phyloP scores from a whole-genome alignment of 2,329 filamentous ascomycete genomes.

The Scytalidium sp. region DNA sequence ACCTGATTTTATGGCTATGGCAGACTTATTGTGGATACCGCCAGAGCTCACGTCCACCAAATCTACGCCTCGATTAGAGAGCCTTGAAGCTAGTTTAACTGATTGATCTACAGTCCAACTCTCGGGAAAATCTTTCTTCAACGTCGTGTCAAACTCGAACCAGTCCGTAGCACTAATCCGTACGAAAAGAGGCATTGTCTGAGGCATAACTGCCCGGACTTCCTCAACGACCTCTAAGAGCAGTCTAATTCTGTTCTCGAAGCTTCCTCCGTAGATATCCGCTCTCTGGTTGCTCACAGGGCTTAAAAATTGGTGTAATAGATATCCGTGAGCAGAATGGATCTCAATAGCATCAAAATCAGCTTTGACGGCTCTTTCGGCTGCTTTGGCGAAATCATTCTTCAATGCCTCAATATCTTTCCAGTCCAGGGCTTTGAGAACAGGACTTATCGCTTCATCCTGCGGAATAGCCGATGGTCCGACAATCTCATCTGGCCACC shows the following conservation, averaged over 20 bases:
- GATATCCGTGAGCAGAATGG: conserved; percentile 77
- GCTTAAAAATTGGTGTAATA: conserved; percentile 67
- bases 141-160: conserved; percentile 59
- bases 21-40: conserved; percentile 59
- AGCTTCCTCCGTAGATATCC: conserved; percentile 65
- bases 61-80: conserved; percentile 68
- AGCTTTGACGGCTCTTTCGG: conserved; percentile 59
- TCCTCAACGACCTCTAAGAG: conserved; percentile 64
- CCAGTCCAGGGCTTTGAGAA: conserved; percentile 64
- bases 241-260: conserved; percentile 69
- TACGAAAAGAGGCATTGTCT: conserved; percentile 68
- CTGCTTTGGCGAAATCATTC: conserved; percentile 55
- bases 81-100: conserved; percentile 56
- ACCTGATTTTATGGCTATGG: conserved; percentile 45
- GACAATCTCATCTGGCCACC: conserved; percentile 56
- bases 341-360: conserved; percentile 76
- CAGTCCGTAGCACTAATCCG: conserved; percentile 75
- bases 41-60: conserved; percentile 71
- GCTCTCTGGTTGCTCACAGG: conserved; percentile 68
- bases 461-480: conserved; percentile 51
- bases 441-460: conserved; percentile 41
- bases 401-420: conserved; percentile 67
- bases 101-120: conserved; percentile 68
- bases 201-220: conserved; percentile 59
- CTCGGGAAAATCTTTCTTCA: conserved; percentile 37